Percentiles rank a stretch among this genome's conserved stretches.
Conservation (phyloP, 108 stramenopile species). For the Thalassiosira profunda region DNA sequence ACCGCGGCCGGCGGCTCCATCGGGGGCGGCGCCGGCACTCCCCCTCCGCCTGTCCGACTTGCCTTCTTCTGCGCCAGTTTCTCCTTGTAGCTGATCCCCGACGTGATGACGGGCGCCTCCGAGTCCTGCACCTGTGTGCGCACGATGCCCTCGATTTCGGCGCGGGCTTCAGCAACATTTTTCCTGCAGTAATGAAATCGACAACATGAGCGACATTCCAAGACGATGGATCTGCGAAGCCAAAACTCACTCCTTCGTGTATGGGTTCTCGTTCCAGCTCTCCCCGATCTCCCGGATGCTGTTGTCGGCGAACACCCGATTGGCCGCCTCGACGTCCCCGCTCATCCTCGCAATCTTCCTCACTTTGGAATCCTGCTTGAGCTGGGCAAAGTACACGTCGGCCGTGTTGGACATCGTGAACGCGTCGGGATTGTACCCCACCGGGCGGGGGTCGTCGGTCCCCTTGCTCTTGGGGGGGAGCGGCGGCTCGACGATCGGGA, state of each 20-base stretch:
- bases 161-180: slow-evolving; percentile 30
- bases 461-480: slow-evolving; percentile 33
- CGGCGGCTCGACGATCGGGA: slow-evolving; percentile 18
- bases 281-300: slow-evolving; percentile 54
- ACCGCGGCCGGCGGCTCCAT: not conserved
- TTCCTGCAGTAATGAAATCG: not conserved
- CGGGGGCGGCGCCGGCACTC: slow-evolving; percentile 11
- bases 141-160: slow-evolving; percentile 7
- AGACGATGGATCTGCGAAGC: not conserved
- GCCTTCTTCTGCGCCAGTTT: slow-evolving; percentile 52
- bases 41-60: slow-evolving; percentile 10
- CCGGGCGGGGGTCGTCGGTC: slow-evolving; percentile 34
- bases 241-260: slow-evolving; percentile 52
- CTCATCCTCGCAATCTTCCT: slow-evolving; percentile 60
- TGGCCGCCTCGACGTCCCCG: slow-evolving; percentile 66
- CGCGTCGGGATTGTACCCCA: slow-evolving; percentile 70
- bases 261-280: slow-evolving; percentile 64
- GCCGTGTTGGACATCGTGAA: slow-evolving; percentile 80
- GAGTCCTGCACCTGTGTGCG: slow-evolving; percentile 5
- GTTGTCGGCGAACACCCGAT: slow-evolving; percentile 72
- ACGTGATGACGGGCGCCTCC: slow-evolving; percentile 2
- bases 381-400: slow-evolving; percentile 88
- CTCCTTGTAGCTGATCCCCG: slow-evolving; percentile 69
- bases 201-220: not conserved
- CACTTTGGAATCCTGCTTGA: slow-evolving; percentile 84